Evolutionary conservation across 441 rosid genomes (phyloP).

Genomic region (Brassica hybrid): DNA sequence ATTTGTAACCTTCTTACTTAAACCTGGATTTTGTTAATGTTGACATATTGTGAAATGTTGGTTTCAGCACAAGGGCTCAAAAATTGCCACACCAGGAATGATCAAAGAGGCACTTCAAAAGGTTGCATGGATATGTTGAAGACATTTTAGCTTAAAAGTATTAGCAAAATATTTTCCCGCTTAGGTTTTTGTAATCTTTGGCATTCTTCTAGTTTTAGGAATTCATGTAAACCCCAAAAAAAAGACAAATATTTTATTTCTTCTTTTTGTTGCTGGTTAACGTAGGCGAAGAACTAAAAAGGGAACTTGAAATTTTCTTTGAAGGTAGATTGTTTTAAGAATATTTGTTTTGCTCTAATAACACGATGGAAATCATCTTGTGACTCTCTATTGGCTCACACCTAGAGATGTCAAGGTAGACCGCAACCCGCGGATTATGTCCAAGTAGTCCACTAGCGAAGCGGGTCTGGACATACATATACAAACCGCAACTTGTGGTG

Average conservation of each 20-base stretch:
- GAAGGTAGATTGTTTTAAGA: constrained; percentile 24
- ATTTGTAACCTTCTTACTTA: not conserved
- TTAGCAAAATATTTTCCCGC: too few relatives aligned
- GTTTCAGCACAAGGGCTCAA: constrained; percentile 60
- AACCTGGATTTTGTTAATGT: constrained; percentile 25
- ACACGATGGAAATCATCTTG: not conserved
- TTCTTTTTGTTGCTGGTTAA: too few relatives aligned
- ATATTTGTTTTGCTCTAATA: not conserved
- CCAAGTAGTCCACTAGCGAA: too few relatives aligned
- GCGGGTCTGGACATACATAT: too few relatives aligned
- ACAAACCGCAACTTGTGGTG: too few relatives aligned
- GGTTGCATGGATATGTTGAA: constrained; percentile 57
- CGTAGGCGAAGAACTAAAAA: too few relatives aligned
- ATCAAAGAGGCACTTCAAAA: constrained; percentile 62
- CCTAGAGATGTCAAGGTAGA: not conserved
- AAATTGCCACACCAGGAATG: constrained; percentile 43
- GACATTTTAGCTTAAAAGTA: constrained; percentile 7
- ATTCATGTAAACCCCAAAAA: constrained; percentile 17
- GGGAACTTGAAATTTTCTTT: not conserved
- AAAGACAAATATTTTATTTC: too few relatives aligned
- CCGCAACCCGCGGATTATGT: too few relatives aligned
- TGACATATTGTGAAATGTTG: constrained; percentile 2
- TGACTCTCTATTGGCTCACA: not conserved
- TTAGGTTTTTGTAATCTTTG: constrained; percentile 13
- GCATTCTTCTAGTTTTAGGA: constrained; percentile 7